Evolutionary conservation across 1,284 basidiomycete genomes (phyloP), one percentile per base, ranked within the genome.

Genomic region (Lentinus polychrous): DNA sequence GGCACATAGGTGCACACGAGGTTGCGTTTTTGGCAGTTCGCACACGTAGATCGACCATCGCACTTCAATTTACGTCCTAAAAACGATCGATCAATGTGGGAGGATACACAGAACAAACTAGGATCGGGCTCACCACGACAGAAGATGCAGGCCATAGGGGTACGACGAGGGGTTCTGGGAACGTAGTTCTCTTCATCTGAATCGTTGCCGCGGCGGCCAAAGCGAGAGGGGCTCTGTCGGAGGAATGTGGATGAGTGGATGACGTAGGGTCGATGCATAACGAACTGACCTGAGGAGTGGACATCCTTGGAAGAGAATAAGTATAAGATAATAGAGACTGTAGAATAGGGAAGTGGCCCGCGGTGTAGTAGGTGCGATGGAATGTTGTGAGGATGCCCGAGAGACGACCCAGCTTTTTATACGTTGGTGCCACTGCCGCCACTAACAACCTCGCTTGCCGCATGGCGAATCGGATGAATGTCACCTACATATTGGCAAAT

Each of bases 11-110:
- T 55, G 52, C 63, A 65, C 10, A 61, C 55, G 27, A 65, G 59
- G 20, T 57, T 58, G 33, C 63, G 60, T 44, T 60, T 60, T 50
- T 60, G 58, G 52, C 63, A 65, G 49, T 65, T 65, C 15, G 60
- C 60, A 52, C 63, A 65, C 32, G 60, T 63, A 33, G 58, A 54
- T 39, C 63, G 57, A 32, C 63, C 63, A 43, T 65, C 63, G 55
- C 63, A 65, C 43, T 65, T 65, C 46, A 65, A 55, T 49, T 65
- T 65, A 43, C 63, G 63, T 11, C 63, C 63, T 65, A 14, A 32
- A 14, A 39, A 38, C 14, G 24, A 12, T 3, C 32, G 23, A 46
- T 46, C 35, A 43, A 18, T 23, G 20, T 4, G 38, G 24, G 36
- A 43, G 38, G n/a, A n/a, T 36, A 24, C 15, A 43, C n/a, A 23